These are phyloP conservation scores for Neoconidiobolus thromboides DNA, from an alignment of 371 early-diverging fungal species.

Conservation along the genomic window DNA sequence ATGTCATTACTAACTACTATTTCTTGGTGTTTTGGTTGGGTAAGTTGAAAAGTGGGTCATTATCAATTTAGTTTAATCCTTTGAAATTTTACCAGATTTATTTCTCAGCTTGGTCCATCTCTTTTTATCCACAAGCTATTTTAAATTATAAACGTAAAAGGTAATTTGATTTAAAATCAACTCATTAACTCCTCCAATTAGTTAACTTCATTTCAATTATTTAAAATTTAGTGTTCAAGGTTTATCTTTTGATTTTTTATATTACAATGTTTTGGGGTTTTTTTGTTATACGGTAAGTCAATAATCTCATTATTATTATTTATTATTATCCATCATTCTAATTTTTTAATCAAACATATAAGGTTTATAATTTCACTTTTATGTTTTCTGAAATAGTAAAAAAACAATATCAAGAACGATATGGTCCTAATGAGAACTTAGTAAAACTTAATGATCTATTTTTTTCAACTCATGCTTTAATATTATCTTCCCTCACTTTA, in stretches of 20 bases:
- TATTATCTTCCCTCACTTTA: conserved; percentile 40
- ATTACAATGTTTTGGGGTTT: conserved; percentile 72
- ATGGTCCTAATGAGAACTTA: conserved; percentile 42
- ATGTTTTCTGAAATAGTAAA: conserved; percentile 41
- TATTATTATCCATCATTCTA: background rate
- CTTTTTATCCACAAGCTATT: conserved; percentile 56
- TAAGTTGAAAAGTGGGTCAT: too few species aligned
- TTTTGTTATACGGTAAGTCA: conserved; percentile 48
- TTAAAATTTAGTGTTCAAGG: conserved; percentile 44
- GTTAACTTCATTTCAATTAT: background rate
- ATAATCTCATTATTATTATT: background rate
- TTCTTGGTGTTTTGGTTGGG: too few species aligned
- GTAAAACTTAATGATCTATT: conserved; percentile 76
- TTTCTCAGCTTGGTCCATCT: conserved; percentile 52
- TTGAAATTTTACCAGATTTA: conserved; percentile 32
- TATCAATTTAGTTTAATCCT: too few species aligned
- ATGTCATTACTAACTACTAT: too few species aligned
- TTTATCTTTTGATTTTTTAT: conserved; percentile 74
- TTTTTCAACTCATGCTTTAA: conserved; percentile 69
- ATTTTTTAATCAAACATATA: background rate
- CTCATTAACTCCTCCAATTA: background rate
- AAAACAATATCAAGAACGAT: conserved; percentile 53
- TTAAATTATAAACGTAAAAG: conserved; percentile 43
- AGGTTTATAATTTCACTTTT: conserved; percentile 57
- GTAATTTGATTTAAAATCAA: conserved; percentile 5